phyloP scores from a whole-genome alignment of 2,329 filamentous ascomycete genomes.

The Fusarium vanettenii region DNA sequence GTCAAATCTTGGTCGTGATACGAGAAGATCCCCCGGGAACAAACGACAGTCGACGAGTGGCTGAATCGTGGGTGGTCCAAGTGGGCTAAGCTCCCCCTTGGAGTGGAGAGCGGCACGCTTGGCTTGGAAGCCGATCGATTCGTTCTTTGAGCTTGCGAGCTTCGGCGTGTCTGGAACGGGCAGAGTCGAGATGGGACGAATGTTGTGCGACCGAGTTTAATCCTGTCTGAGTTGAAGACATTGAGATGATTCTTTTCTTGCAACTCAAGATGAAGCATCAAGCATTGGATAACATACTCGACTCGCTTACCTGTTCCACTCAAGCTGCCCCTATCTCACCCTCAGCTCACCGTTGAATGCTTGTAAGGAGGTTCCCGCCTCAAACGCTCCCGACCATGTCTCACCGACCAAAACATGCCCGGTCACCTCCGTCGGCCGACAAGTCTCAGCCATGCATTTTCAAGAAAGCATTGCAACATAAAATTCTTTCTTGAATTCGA shows the following conservation, averaged over 20 bases:
- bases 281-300: not conserved
- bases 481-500: not conserved
- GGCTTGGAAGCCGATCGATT: constrained; percentile 31
- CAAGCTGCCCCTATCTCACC: not conserved
- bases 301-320: not conserved
- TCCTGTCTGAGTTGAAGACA: not conserved
- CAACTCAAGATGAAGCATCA: not conserved
- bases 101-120: constrained; percentile 26
- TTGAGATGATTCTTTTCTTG: not conserved
- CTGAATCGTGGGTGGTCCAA: not conserved
- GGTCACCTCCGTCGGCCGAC: constrained; percentile 10
- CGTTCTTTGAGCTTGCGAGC: constrained; percentile 8
- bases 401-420: constrained; percentile 19
- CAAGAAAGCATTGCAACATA: not conserved
- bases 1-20: not conserved
- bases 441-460: constrained; percentile 15
- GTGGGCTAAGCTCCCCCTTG: constrained; percentile 23
- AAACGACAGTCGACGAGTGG: not conserved
- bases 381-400: constrained; percentile 7
- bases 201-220: not conserved
- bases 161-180: not conserved
- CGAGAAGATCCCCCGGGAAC: not conserved
- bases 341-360: not conserved
- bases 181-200: not conserved
- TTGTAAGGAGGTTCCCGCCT: not conserved